Conservation (phyloP, 257 asterid genomes). For the Oldenlandia corymbosa region DNA sequence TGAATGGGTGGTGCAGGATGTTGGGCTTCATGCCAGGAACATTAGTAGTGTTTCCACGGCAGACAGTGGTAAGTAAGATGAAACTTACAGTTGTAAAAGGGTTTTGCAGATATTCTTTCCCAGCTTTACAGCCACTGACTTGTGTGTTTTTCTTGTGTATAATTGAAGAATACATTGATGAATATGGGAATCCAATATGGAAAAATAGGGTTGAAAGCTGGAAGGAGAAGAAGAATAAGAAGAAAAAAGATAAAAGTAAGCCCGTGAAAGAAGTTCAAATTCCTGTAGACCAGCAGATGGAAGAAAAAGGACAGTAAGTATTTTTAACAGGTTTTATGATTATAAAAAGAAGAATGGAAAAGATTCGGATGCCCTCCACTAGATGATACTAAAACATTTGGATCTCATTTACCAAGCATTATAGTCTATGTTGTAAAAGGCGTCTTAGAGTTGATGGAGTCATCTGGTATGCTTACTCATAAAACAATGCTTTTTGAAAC, state of each 20-base stretch:
- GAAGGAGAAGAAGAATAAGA: conserved; percentile 90
- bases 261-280: conserved; percentile 43
- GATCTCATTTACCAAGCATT: neutral
- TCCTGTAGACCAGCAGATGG: conserved; percentile 76
- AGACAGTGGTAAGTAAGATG: conserved; percentile 74
- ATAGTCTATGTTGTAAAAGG: neutral
- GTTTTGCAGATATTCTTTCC: neutral
- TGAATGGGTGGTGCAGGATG: conserved; percentile 49
- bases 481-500: neutral
- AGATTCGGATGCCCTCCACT: too few relatives aligned
- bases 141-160: conserved; percentile 6
- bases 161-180: conserved; percentile 58
- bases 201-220: conserved; percentile 95
- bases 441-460: neutral
- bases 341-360: neutral
- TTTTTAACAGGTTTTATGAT: neutral
- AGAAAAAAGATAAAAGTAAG: conserved; percentile 46
- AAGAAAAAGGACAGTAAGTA: conserved; percentile 68
- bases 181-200: conserved; percentile 94
- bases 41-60: conserved; percentile 76
- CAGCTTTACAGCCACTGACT: conserved; percentile 8
- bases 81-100: neutral
- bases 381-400: too few relatives aligned
- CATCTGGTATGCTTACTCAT: neutral
- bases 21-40: conserved; percentile 86